Base-by-base conservation (phyloP, 2,329 filamentous ascomycete genomes). In the Colletotrichum incanum region DNA sequence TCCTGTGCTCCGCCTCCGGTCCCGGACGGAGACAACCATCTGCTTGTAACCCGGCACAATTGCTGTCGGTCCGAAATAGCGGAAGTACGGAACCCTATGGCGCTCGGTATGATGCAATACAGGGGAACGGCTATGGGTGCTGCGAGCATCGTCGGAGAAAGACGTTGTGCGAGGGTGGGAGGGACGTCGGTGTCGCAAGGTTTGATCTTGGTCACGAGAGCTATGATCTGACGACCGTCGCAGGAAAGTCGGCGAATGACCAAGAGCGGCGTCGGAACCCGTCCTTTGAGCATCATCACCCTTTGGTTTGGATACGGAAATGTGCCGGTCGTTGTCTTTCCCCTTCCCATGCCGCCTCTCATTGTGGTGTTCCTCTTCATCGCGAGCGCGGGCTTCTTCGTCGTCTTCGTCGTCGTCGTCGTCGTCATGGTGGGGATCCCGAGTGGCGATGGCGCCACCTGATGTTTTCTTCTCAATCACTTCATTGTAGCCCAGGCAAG, bases 11-110 rank as follows among this genome's bases (percentile, higher is more conserved):
- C 88, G 87, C 31, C 91, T 88, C 71, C 90, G 86, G 72, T 93
- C 91, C 71, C 92, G 88, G 39, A 95, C 90, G 65, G 93, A 92
- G 71, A 93, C 92, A 34, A 97, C 93, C 94, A 97, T 97, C 80
- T 97, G 94, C 82, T 97, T 97, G 84, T 95, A 97, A 28, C 94
- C 94, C 1, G 94, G 94, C 64, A 96, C 94, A 78, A 97, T 97
- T 74, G 94, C 95, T 1, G 95, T 97, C 0, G 94, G 94, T 0
- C 94, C 95, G 79, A 97, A 96, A 81, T 96, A 97, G 72, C 95
- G 88, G 77, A 97, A 97, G 80, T 96, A 98, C 0, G 94, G 94
- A 74, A 97, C 93, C 65, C 92, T 89, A 77, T 93, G 85, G 73
- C 89, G 85, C 79, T 88, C 86, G 39, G 84, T 81, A 76, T 88